Evolutionary conservation across 2,329 filamentous ascomycete species (phyloP).

Genomic region (Fusarium stilboides): DNA sequence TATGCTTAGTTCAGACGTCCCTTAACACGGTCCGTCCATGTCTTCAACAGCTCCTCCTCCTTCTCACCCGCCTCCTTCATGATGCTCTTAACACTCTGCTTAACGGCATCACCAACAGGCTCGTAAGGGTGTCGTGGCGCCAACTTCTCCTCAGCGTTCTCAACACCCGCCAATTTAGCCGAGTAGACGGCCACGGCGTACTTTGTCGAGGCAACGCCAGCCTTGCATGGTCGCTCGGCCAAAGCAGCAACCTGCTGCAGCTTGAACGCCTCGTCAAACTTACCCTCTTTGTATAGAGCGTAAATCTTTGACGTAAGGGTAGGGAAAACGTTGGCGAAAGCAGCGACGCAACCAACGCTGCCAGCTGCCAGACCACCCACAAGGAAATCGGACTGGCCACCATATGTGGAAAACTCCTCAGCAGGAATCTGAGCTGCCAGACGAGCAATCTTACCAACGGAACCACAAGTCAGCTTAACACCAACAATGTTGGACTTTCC

Average conservation of each 20-base stretch:
- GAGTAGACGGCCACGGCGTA: slow-evolving; percentile 75
- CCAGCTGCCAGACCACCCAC: slow-evolving; percentile 72
- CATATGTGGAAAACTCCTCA: slow-evolving; percentile 76
- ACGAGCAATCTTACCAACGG: slow-evolving; percentile 79
- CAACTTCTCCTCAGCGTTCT: slow-evolving; percentile 71
- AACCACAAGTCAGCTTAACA: slow-evolving; percentile 80
- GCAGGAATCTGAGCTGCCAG: slow-evolving; percentile 66
- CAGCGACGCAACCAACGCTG: slow-evolving; percentile 73
- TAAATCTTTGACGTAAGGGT: slow-evolving; percentile 72
- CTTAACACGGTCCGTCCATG: slow-evolving; percentile 37
- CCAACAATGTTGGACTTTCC: slow-evolving; percentile 73
- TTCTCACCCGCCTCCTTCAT: slow-evolving; percentile 63
- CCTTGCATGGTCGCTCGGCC: slow-evolving; percentile 76
- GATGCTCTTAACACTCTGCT: slow-evolving; percentile 50
- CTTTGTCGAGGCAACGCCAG: slow-evolving; percentile 77
- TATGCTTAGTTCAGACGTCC: slow-evolving; percentile 28
- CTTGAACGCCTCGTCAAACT: slow-evolving; percentile 69
- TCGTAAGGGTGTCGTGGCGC: slow-evolving; percentile 75
- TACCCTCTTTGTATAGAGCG: slow-evolving; percentile 71
- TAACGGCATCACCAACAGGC: slow-evolving; percentile 60
- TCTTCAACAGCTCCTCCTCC: slow-evolving; percentile 49
- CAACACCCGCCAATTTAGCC: slow-evolving; percentile 71
- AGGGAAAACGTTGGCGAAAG: slow-evolving; percentile 75
- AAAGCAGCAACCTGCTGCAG: slow-evolving; percentile 75
- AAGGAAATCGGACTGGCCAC: slow-evolving; percentile 81